Conservation (phyloP, 129 eudicot species). For the Flaveria sonorensis region DNA sequence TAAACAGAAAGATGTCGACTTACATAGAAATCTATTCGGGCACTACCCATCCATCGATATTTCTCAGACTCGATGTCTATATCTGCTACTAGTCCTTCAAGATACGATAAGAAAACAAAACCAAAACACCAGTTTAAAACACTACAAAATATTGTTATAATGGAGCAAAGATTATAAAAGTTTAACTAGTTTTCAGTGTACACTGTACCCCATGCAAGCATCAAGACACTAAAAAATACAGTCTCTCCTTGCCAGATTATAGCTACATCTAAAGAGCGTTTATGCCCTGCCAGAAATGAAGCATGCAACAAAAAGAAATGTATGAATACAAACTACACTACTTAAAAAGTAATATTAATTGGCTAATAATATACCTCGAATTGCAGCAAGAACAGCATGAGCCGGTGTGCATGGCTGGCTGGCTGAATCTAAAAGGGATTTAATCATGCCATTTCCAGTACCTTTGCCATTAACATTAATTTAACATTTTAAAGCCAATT, state of each 20-base stretch:
- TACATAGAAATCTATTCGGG: slow-evolving; percentile 81
- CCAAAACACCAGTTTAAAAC: background rate
- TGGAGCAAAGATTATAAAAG: background rate
- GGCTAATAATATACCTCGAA: slow-evolving; percentile 54
- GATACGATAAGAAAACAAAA: slow-evolving; percentile 6
- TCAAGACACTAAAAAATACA: slow-evolving; percentile 68
- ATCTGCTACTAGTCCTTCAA: slow-evolving; percentile 82
- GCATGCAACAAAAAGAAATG: slow-evolving; percentile 6
- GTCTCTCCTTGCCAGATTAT: slow-evolving; percentile 81
- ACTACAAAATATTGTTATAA: slow-evolving; percentile 6
- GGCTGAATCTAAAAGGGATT: slow-evolving; percentile 86
- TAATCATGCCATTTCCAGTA: slow-evolving; percentile 96
- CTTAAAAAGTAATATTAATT: background rate
- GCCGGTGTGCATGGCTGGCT: slow-evolving; percentile 73
- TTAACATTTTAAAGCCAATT: slow-evolving; percentile 18
- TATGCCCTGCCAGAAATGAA: slow-evolving; percentile 62
- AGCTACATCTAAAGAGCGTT: slow-evolving; percentile 76
- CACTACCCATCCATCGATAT: slow-evolving; percentile 95
- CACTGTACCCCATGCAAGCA: slow-evolving; percentile 99
- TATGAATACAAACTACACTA: slow-evolving; percentile 5
- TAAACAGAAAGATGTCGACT: slow-evolving; percentile 21
- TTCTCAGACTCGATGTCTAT: slow-evolving; percentile 95
- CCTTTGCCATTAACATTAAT: slow-evolving; percentile 52
- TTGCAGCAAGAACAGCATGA: slow-evolving; percentile 68
- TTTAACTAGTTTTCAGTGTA: slow-evolving; percentile 30